Conservation (phyloP, 768 basidiomycete species). For the Leccinellum albellum region DNA sequence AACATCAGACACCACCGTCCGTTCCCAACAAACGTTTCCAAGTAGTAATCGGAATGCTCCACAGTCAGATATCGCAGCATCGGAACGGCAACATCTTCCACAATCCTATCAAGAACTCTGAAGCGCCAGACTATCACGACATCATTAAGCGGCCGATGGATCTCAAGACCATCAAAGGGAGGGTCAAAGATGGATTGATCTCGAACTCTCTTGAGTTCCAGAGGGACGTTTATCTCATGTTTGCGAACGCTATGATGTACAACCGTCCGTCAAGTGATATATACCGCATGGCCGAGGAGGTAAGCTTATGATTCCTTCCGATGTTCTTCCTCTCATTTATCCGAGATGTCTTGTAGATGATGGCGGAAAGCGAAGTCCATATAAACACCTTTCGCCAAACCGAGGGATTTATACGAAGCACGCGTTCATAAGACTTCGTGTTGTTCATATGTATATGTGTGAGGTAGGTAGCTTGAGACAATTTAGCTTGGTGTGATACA, state of each 20-base stretch:
- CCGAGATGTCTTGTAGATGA: conserved; percentile 49
- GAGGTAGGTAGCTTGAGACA: background rate
- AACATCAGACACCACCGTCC: conserved; percentile 19
- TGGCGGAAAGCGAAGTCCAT: conserved; percentile 65
- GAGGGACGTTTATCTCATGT: conserved; percentile 88
- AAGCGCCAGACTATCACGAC: conserved; percentile 89
- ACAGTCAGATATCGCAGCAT: conserved; percentile 79
- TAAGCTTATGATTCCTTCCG: conserved; percentile 36
- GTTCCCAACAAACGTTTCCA: conserved; percentile 68
- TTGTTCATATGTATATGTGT: background rate
- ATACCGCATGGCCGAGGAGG: conserved; percentile 89
- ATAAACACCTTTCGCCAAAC: conserved; percentile 73
- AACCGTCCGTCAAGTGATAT: conserved; percentile 84
- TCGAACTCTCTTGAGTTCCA: conserved; percentile 83
- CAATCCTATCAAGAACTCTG: conserved; percentile 81
- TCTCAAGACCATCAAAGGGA: conserved; percentile 86
- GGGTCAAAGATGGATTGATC: conserved; percentile 80
- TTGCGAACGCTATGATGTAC: conserved; percentile 97
- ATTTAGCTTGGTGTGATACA: background rate
- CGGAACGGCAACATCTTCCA: conserved; percentile 88
- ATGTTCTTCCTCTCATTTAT: background rate
- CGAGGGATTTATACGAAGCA: conserved; percentile 58
- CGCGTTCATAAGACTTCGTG: conserved; percentile 23
- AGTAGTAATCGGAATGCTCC: conserved; percentile 75
- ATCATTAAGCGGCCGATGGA: conserved; percentile 96